These are phyloP conservation scores for Irineochytrium annulatum DNA, from an alignment of 192 early-diverging fungal genomes.

Conservation along the genomic window DNA sequence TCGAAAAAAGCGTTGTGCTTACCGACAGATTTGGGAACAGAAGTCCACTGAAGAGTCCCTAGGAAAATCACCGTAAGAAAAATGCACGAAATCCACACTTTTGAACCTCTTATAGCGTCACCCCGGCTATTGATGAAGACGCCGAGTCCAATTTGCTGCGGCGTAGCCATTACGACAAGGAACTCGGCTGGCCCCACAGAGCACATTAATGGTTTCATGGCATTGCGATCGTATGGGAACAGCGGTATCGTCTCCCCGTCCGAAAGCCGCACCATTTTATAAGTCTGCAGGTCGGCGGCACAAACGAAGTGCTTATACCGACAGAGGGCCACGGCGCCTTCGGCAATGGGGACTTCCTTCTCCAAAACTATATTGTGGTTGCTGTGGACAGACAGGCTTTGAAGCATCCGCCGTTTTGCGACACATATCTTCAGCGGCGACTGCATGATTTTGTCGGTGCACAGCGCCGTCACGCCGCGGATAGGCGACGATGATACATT, in stretches of 20 bases:
- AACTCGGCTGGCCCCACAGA: slow-evolving; percentile 65
- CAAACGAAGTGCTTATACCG: slow-evolving; percentile 54
- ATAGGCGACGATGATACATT: slow-evolving; percentile 19
- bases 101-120: slow-evolving; percentile 71
- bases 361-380: slow-evolving; percentile 44
- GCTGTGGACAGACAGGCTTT: slow-evolving; percentile 19
- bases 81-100: slow-evolving; percentile 43
- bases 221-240: slow-evolving; percentile 49
- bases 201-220: slow-evolving; percentile 58
- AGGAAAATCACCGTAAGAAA: neutral
- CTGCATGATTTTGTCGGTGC: slow-evolving; percentile 31
- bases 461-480: slow-evolving; percentile 29
- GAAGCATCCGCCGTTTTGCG: slow-evolving; percentile 37
- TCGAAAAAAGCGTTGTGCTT: slow-evolving; percentile 11
- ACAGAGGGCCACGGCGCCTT: slow-evolving; percentile 56
- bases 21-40: slow-evolving; percentile 49
- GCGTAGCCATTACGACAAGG: slow-evolving; percentile 57
- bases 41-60: slow-evolving; percentile 52
- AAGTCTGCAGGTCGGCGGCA: slow-evolving; percentile 64
- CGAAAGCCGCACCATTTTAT: slow-evolving; percentile 61
- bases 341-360: slow-evolving; percentile 60
- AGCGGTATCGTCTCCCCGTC: slow-evolving; percentile 36
- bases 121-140: slow-evolving; percentile 66
- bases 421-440: slow-evolving; percentile 39
- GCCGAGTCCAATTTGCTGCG: slow-evolving; percentile 53